Evolutionary conservation across 805 yeast species (phyloP).

Genomic region (Yamadazyma kitorensis): DNA sequence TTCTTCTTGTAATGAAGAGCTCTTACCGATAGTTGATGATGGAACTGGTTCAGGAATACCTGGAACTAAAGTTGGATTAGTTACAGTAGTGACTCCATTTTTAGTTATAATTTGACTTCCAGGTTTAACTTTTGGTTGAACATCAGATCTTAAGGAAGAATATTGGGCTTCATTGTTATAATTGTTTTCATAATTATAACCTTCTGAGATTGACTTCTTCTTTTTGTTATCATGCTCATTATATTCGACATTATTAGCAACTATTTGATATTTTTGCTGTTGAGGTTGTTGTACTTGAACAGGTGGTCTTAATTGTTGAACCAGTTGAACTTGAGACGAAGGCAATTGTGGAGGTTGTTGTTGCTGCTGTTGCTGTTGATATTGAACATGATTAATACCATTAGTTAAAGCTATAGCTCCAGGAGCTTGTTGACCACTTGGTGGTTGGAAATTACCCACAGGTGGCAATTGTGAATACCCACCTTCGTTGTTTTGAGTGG

Average conservation of each 20-base stretch:
- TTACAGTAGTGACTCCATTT: conserved; percentile 28
- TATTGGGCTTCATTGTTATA: conserved; percentile 43
- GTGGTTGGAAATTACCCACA: conserved; percentile 80
- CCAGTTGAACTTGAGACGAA: conserved; percentile 1
- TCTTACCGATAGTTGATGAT: conserved; percentile 38
- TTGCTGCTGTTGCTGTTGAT: conserved; percentile 4
- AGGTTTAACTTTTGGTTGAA: conserved; percentile 19
- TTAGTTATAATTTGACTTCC: conserved; percentile 12
- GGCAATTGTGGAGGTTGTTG: conserved; percentile 10
- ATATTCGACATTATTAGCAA: not conserved
- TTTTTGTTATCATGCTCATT: conserved; percentile 9
- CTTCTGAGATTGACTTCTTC: conserved; percentile 26
- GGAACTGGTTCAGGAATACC: conserved; percentile 83
- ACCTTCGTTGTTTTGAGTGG: conserved; percentile 25
- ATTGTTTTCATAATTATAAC: conserved; percentile 27
- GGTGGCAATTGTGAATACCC: conserved; percentile 69
- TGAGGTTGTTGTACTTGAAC: not conserved
- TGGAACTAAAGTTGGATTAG: conserved; percentile 71
- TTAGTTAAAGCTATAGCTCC: not conserved
- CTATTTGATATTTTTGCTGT: conserved; percentile 2
- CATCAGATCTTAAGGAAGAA: conserved; percentile 44
- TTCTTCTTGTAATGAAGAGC: conserved; percentile 74
- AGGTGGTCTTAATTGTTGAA: not conserved
- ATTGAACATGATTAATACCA: conserved; percentile 3
- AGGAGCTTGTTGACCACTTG: conserved; percentile 3